Base-by-base conservation (phyloP, 352 stramenopile species). In the Aphanomyces astaci region DNA sequence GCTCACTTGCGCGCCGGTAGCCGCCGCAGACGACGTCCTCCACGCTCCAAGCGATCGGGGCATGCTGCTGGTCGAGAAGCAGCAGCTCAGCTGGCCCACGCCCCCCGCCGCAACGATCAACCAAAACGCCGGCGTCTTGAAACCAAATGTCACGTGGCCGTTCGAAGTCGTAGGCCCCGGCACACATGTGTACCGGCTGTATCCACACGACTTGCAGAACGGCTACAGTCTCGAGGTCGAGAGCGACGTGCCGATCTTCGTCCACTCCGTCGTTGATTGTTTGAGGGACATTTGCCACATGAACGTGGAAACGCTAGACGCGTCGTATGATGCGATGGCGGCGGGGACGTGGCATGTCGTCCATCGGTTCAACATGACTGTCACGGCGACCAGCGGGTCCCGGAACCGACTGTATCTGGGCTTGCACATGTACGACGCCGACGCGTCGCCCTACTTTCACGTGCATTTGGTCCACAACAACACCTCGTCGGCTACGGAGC, bases 371-470 rank as follows among this genome's bases (percentile, higher is more conserved):
- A 57, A 1, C 7, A 53, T 46, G 4, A 51, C 62, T 0, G 2
- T 68, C 3, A 28, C 59, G 27, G 28, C 27, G 11, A 7, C 51
- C 9, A 9, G 9, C 5, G 19, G 22, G 51, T 25, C 22, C 19
- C 15, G 11, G 19, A 19, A 32, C n/a, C 62, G 62, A 24, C 52
- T 91, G 9, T 73, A 75, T 32, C 30, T 89, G 15, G 79, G 88
- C 68, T 59, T 90, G 25, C 71, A 90, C 52, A n/a, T 91, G 2
- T 80, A 79, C 0, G 83, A 91, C 36, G 69, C 75, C 3, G 66
- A 80, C 31, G 71, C 90, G 0, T 48, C 63, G 7, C 69, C 69
- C 1, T 87, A 72, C 36, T 67, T 87, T 4, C 81, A 86, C 27
- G 65, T 89, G 17, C 72, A 40, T 4, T 62, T 91, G 10, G 67